Percentiles rank a stretch among this genome's conserved stretches.
These are phyloP conservation scores for Coleophoma crateriformis DNA, from an alignment of 2,329 filamentous ascomycete genomes.

Conservation along the genomic window DNA sequence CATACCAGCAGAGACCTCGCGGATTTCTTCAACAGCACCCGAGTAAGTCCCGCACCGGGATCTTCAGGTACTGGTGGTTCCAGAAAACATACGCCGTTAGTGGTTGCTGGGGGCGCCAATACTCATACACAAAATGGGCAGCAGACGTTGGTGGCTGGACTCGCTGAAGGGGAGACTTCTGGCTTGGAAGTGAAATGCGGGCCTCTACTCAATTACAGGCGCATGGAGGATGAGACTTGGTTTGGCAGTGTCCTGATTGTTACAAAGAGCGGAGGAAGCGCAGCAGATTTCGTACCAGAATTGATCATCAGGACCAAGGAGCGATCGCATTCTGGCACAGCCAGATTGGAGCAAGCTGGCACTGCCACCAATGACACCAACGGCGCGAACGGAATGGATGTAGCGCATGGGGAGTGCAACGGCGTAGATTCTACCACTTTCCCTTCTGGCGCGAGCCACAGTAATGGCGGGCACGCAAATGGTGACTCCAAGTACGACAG, in stretches of 20 bases:
- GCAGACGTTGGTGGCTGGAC: conserved; percentile 1
- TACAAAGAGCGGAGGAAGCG: conserved; percentile 62
- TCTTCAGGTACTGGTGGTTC: conserved; percentile 12
- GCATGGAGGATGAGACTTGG: conserved; percentile 67
- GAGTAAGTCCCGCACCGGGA: conserved; percentile 31
- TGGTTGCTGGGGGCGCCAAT: conserved; percentile 23
- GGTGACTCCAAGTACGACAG: conserved; percentile 1
- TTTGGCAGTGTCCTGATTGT: conserved; percentile 83
- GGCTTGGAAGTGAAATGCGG: conserved; percentile 61
- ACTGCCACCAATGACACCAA: neutral
- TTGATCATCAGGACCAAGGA: conserved; percentile 42
- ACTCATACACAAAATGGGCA: neutral
- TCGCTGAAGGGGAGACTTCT: conserved; percentile 2
- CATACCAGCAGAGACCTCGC: conserved; percentile 45
- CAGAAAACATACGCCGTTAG: conserved; percentile 41
- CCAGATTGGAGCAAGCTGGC: conserved; percentile 25
- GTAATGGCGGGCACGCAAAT: conserved; percentile 3
- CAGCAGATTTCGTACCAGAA: conserved; percentile 51
- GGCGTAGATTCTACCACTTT: neutral
- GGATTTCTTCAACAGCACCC: conserved; percentile 49
- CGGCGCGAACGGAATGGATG: conserved; percentile 21
- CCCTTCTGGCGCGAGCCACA: neutral
- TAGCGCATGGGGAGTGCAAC: conserved; percentile 20
- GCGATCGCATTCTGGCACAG: conserved; percentile 1
- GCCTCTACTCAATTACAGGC: conserved; percentile 72